Percentiles rank a stretch among this genome's conserved stretches.
phyloP scores from a whole-genome alignment of 2,329 filamentous ascomycete species.

The Coniochaeta hoffmannii region DNA sequence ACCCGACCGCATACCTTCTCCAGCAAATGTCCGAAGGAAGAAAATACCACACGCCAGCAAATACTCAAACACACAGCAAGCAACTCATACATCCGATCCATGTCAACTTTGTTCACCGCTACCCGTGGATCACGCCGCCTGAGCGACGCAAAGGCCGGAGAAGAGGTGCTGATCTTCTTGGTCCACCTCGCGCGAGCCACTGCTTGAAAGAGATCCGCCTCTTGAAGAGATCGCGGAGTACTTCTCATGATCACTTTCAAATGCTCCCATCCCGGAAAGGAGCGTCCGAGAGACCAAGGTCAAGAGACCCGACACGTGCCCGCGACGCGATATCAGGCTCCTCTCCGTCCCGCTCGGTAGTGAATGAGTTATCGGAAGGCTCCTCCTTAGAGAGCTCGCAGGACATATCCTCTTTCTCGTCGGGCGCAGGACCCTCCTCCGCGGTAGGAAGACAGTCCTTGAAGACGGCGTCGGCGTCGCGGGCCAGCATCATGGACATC shows the following conservation, averaged over 20 bases:
- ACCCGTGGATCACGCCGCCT: too few species aligned
- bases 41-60: too few species aligned
- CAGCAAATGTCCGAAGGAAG: too few species aligned
- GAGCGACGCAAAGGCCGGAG: too few species aligned
- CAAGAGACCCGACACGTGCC: background rate
- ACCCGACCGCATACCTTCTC: too few species aligned
- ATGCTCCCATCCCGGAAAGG: background rate
- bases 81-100: too few species aligned
- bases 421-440: too few species aligned
- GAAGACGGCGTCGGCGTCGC: background rate
- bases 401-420: too few species aligned
- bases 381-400: background rate
- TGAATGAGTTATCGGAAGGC: background rate
- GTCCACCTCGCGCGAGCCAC: too few species aligned
- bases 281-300: background rate
- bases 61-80: too few species aligned
- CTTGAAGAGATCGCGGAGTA: background rate
- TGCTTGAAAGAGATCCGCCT: background rate
- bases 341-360: background rate
- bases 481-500: conserved; percentile 6
- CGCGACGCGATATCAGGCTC: background rate
- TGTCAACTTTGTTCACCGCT: too few species aligned
- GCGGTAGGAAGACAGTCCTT: background rate
- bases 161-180: too few species aligned
- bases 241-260: background rate